A percentile compares a stretch with the other conserved stretches of the same genome.
Conservation (phyloP, 148 eudicot genomes). For the Nyssa sinensis region DNA sequence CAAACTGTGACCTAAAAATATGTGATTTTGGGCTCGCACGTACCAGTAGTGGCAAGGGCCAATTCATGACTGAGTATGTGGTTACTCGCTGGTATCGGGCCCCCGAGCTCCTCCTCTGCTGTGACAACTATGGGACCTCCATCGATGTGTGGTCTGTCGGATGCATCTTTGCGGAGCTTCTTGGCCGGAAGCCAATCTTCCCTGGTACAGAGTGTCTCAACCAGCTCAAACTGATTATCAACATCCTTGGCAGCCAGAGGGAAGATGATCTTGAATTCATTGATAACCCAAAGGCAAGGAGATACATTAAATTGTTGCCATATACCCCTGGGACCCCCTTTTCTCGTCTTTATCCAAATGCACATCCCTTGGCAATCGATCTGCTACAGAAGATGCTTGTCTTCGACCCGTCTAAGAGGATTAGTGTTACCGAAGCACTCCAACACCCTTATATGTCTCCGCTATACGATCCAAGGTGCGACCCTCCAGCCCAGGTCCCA, state of each 20-base stretch:
- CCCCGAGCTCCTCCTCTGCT: constrained; percentile 65
- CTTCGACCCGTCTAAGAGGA: constrained; percentile 64
- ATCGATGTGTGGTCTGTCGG: constrained; percentile 78
- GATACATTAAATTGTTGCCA: constrained; percentile 46
- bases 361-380: constrained; percentile 66
- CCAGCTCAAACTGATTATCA: constrained; percentile 57
- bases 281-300: constrained; percentile 61
- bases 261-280: constrained; percentile 55
- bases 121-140: constrained; percentile 70
- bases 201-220: constrained; percentile 68
- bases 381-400: constrained; percentile 63
- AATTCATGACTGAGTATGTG: constrained; percentile 70
- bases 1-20: constrained; percentile 65
- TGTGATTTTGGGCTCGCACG: constrained; percentile 76
- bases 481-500: constrained; percentile 58
- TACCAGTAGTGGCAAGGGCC: constrained; percentile 53
- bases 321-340: constrained; percentile 47
- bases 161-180: constrained; percentile 73
- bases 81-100: constrained; percentile 77
- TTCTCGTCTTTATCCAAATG: constrained; percentile 50
- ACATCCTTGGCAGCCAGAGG: constrained; percentile 60
- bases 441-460: constrained; percentile 70
- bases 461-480: constrained; percentile 47
- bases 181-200: constrained; percentile 64
- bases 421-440: constrained; percentile 64